Conservation (phyloP, 2,329 filamentous ascomycete genomes). For the Sarocladiaceae sp. region DNA sequence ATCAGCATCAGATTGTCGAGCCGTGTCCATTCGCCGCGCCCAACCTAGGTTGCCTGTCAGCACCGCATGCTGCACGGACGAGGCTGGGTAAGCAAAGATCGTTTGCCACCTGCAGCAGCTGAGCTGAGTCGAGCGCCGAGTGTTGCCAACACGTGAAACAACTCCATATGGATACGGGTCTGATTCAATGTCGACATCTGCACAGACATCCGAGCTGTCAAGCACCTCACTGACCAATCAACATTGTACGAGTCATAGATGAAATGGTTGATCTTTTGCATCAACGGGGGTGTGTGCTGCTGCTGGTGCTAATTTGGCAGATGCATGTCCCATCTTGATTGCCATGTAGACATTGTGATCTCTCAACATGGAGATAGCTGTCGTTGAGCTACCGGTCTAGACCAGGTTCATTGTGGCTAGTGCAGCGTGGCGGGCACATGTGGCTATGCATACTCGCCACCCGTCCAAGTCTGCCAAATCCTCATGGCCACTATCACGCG, state of each 20-base stretch:
- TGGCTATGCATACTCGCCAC: neutral
- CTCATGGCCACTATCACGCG: neutral
- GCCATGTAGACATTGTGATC: neutral
- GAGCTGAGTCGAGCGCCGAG: too few species aligned
- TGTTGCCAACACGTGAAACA: too few species aligned
- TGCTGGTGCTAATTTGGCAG: neutral
- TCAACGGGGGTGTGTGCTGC: neutral
- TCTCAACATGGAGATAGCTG: neutral
- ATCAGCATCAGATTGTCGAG: neutral
- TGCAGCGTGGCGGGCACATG: neutral
- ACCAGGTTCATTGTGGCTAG: neutral
- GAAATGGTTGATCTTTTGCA: neutral
- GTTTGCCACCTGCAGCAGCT: constrained; percentile 1
- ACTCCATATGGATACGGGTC: too few species aligned
- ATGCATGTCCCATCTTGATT: neutral
- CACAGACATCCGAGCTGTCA: neutral
- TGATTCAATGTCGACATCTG: neutral
- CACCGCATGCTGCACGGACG: neutral
- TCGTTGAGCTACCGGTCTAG: too few species aligned
- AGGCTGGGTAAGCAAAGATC: neutral
- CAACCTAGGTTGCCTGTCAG: too few species aligned
- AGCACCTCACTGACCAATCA: neutral
- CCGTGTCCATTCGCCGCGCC: neutral
- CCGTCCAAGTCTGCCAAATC: neutral
- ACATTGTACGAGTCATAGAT: neutral